Evolutionary conservation across 2,329 filamentous ascomycete genomes (phyloP), one percentile per base, ranked within the genome.

Genomic region (Penicillium sp.): DNA sequence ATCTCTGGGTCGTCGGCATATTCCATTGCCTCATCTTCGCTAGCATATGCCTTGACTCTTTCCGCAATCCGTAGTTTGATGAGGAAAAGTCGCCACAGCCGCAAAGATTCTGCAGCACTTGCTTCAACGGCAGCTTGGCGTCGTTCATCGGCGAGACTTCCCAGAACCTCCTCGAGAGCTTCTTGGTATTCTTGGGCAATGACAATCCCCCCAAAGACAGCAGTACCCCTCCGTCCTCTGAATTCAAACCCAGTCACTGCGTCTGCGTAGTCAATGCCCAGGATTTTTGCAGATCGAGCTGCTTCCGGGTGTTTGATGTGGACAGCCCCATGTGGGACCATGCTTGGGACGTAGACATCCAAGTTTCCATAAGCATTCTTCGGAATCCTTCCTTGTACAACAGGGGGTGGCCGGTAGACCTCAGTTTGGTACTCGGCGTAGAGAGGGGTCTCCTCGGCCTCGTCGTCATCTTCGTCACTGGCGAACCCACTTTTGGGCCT

Each of bases 201-300:
- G 0, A 99, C 87, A 0, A 89, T 84, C 1, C 95, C 95, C 39
- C 86, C 84, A 2, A 95, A 78, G 2, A 97, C 84, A 1, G 95
- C 92, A 2, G 92, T 97, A 15, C 94, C 94, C 57, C 91, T 88
- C 2, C 91, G 86, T 0, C 92, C 92, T 70, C 87, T 88, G 78
- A 98, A 99, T 39, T 89, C 83, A 70, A 98, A 99, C 0, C 94
- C 94, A 0, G 89, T 95, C 5, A 99, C 86, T 0, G 95, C 95
- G 35, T 94, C 91, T 2, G 91, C 91, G 73, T 90, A 96, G 76
- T 98, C 92, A 17, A 98, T 83, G 0, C 88, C 88, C 1, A 97
- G 75, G 1, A 93, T 78, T 58, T 84, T 86, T 0, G 92, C 92
- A 1, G 94, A 94, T 53, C 85, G 84, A 1, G 85, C 81, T 1